Percentiles rank a stretch among this genome's conserved stretches.
Conservation (phyloP, 306 rosid genomes). For the Acacia confusa region DNA sequence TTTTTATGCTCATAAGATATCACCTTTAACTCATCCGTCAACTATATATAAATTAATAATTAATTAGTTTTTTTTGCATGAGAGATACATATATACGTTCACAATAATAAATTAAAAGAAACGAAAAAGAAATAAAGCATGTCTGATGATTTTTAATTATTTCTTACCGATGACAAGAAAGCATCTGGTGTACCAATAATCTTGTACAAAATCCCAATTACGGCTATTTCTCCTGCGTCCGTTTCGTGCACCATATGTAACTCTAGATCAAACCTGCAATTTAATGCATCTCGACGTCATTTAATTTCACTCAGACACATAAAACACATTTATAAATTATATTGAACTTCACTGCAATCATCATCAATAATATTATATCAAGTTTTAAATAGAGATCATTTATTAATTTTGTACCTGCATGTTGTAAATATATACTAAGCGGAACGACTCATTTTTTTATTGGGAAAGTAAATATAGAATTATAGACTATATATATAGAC, state of each 20-base stretch:
- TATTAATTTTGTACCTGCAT: too few species aligned
- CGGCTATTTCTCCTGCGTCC: constrained; percentile 46
- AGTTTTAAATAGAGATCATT: too few species aligned
- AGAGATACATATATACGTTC: not conserved
- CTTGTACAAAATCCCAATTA: constrained; percentile 57
- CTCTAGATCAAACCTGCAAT: constrained; percentile 54
- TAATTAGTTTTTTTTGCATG: not conserved
- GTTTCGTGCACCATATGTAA: constrained; percentile 66
- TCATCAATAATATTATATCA: too few species aligned
- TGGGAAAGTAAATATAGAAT: too few species aligned
- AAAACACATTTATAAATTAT: too few species aligned
- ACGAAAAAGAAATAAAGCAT: too few species aligned
- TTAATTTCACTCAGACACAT: not conserved
- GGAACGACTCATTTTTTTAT: too few species aligned
- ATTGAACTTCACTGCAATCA: too few species aligned
- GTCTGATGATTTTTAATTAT: too few species aligned
- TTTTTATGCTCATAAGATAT: constrained; percentile 18
- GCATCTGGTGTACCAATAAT: constrained; percentile 52
- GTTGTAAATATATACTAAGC: too few species aligned
- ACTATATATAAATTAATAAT: constrained; percentile 22
- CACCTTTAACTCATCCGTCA: constrained; percentile 33
- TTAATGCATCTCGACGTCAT: not conserved
- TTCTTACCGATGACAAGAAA: constrained; percentile 53
- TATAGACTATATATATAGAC: not conserved
- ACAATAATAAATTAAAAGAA: too few species aligned